phyloP scores from a whole-genome alignment of 2,329 filamentous ascomycete genomes.

The Cadophora sp. region DNA sequence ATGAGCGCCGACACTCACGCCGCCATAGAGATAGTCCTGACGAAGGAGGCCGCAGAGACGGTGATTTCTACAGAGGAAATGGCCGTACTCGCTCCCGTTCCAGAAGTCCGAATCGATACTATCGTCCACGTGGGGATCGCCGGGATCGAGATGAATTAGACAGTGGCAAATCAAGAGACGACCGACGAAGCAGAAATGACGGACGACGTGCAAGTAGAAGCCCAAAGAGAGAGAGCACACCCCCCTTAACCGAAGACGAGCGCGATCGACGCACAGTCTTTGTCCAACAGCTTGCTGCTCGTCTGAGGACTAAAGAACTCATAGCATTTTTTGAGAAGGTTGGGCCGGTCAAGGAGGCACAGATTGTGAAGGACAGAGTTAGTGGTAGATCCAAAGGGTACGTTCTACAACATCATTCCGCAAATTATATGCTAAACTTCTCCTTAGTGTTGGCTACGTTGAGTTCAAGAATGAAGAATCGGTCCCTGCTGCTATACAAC shows the following conservation, averaged over 20 bases:
- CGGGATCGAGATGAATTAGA: constrained; percentile 61
- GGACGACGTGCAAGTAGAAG: constrained; percentile 48
- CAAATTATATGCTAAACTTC: constrained; percentile 46
- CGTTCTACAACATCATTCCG: constrained; percentile 42
- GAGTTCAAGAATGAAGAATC: constrained; percentile 98
- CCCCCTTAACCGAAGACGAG: constrained; percentile 90
- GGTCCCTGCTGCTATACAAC: constrained; percentile 90
- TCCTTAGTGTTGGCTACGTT: constrained; percentile 90
- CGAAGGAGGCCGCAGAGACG: constrained; percentile 54
- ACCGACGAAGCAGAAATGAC: constrained; percentile 49
- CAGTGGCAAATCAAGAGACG: constrained; percentile 51
- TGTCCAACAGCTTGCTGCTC: constrained; percentile 95
- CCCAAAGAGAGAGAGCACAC: constrained; percentile 59
- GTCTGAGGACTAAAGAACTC: constrained; percentile 89
- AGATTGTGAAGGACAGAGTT: constrained; percentile 98
- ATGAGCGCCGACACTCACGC: constrained; percentile 75
- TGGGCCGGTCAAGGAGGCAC: constrained; percentile 92
- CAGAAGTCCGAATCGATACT: constrained; percentile 70
- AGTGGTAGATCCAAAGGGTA: constrained; percentile 98
- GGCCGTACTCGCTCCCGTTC: constrained; percentile 73
- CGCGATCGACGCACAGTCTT: constrained; percentile 96
- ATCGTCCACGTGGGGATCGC: constrained; percentile 55
- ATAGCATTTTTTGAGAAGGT: constrained; percentile 96
- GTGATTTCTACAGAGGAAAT: constrained; percentile 74
- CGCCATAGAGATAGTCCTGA: constrained; percentile 67